Percentiles rank a stretch among this genome's conserved stretches.
Evolutionary conservation across 306 rosid genomes (phyloP).

Genomic region (Gastrolobium bilobum): DNA sequence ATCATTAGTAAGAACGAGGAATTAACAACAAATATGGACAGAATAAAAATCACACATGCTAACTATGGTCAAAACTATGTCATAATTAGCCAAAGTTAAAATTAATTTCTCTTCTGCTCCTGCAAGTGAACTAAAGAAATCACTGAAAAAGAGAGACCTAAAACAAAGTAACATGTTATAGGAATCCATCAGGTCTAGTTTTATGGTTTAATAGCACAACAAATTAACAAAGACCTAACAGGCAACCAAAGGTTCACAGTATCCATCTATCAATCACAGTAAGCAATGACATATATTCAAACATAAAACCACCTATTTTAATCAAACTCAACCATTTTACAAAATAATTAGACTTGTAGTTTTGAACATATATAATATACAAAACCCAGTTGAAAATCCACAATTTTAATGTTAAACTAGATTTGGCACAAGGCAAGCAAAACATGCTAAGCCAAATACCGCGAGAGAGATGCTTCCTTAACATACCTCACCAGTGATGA

Average conservation of each 20-base stretch:
- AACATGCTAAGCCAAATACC: neutral
- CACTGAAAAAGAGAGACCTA: neutral
- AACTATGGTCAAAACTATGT: neutral
- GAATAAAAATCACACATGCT: neutral
- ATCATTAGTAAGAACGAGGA: neutral
- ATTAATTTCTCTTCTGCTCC: neutral
- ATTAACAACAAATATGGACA: slow-evolving; percentile 13
- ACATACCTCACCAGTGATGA: slow-evolving; percentile 66
- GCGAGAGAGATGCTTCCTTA: neutral
- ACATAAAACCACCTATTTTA: neutral
- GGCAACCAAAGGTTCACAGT: slow-evolving; percentile 3
- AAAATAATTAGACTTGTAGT: slow-evolving; percentile 13
- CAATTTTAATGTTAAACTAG: neutral
- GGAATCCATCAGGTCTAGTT: neutral
- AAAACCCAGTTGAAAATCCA: slow-evolving; percentile 6
- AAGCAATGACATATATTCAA: slow-evolving; percentile 5
- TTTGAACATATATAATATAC: neutral
- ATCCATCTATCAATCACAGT: neutral
- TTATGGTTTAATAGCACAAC: neutral
- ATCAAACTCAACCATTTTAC: slow-evolving; percentile 4
- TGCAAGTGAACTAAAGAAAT: slow-evolving; percentile 4
- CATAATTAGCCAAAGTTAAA: neutral
- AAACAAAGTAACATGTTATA: neutral
- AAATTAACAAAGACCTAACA: neutral
- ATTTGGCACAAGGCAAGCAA: slow-evolving; percentile 29